Percentiles rank a stretch among this genome's conserved stretches.
phyloP scores from a whole-genome alignment of 768 basidiomycete genomes.

The Mrakia gelida region DNA sequence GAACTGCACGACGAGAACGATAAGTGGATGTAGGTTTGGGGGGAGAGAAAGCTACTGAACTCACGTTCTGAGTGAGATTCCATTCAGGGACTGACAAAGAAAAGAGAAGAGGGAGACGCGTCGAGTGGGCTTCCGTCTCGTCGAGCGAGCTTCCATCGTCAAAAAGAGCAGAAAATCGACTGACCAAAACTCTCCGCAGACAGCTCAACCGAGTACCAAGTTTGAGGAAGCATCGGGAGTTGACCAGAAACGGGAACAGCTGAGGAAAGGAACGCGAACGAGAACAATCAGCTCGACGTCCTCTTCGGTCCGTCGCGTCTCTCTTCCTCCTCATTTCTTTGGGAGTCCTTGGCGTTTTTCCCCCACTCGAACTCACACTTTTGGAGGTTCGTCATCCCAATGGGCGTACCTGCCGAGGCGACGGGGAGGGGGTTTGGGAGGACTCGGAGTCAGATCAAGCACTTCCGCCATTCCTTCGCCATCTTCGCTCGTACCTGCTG shows the following conservation, averaged over 20 bases:
- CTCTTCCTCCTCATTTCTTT: neutral
- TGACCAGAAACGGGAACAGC: conserved; percentile 53
- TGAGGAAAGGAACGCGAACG: conserved; percentile 38
- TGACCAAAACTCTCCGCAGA: conserved; percentile 51
- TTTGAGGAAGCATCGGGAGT: conserved; percentile 51
- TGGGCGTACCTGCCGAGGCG: conserved; percentile 52
- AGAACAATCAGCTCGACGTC: neutral
- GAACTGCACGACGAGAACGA: conserved; percentile 26
- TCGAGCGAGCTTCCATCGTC: neutral
- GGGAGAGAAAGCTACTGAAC: neutral
- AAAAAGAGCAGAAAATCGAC: neutral
- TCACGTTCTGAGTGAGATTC: conserved; percentile 32
- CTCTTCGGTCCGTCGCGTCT: neutral
- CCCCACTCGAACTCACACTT: neutral
- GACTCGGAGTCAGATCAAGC: too few relatives aligned
- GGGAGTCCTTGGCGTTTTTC: too few relatives aligned
- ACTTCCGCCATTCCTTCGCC: conserved; percentile 34
- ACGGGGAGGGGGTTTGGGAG: too few relatives aligned
- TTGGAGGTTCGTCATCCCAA: conserved; percentile 45
- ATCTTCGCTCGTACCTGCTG: conserved; percentile 46
- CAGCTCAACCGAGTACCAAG: conserved; percentile 57
- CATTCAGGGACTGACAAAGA: neutral
- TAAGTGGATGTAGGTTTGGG: conserved; percentile 28
- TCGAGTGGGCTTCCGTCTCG: neutral
- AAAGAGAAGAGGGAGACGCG: neutral